Base-by-base conservation (phyloP, 805 yeast species). In the Hanseniaspora nectarophila region DNA sequence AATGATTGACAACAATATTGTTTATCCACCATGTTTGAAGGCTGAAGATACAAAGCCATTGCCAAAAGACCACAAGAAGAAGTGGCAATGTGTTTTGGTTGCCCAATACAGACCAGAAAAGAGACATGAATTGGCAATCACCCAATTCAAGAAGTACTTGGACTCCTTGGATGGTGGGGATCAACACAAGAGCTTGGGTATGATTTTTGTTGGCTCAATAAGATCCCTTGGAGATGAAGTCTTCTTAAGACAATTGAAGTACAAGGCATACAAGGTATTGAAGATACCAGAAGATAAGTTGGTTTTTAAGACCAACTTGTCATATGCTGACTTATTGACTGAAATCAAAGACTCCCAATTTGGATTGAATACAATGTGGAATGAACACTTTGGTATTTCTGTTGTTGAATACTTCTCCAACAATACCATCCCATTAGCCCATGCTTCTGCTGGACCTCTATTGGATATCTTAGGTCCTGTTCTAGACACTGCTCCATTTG, bases 321-420 rank as follows among this genome's bases (percentile, higher is more conserved):
- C 86, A 9, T 85, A 85, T 68, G 72, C 70, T 1, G 73, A 71
- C 16, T 80, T 94, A 13, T 69, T 77, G 49, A 61, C 67, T 28
- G 73, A 77, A 51, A 70, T 94, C 32, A 59, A 69, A 12, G 68
- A 65, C 13, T 76, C 87, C 2, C 76, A 80, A 24, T 80, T 78
- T 60, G 98, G 98, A 5, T 70, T 92, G 37, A 90, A 92, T 61
- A 88, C 95, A 29, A 92, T 92, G 99, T 92, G 98, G 98, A 92
- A 92, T 67, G 99, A 92, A 70, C 99, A 92, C 69, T 92, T 92
- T 65, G 99, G 99, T 18, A 92, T 92, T 60, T 90, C 95, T 1
- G 90, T 92, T 5, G 98, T 92, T 7, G 99, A 92, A 66, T 86
- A 88, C 63, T 72, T 85, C 69, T 81, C 90, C 1, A 76, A 84